Base-by-base conservation (phyloP, 495 filamentous ascomycete species). In the Aspergillus haitiensis region DNA sequence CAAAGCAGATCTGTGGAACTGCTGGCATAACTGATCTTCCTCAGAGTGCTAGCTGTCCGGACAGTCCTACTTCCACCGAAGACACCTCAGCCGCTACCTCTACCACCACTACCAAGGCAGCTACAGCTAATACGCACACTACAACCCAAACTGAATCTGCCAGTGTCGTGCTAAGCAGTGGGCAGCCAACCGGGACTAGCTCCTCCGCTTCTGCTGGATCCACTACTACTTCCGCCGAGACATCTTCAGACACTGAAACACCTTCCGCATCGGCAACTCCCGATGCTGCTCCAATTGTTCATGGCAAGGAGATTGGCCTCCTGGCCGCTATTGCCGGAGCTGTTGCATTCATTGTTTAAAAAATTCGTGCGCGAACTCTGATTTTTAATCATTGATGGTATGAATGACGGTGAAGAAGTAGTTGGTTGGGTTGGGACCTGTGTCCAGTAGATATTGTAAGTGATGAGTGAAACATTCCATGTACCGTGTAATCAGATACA, bases 221-320 rank as follows among this genome's bases (percentile, higher is more conserved):
- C 3, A 47, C 55, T 15, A 33, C 56, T 33, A 67, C 63, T 55
- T 36, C 45, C 2, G 58, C 58, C 8, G 42, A 56, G 18, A 52
- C 56, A 11, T 12, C 56, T 12, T 40, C 56, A 32, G 31, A 45
- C 40, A 63, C 60, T 51, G 39, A 49, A 9, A 40, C 65, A 10
- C 56, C 65, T 6, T 64, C 67, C 16, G 50, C 70, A 5, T 53
- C 67, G 44, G 55, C 21, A 68, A 63, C 66, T 27, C 60, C 81
- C 79, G 60, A 75, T 72, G 65, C 82, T 77, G 58, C 44, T 16
- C 9, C 78, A 67, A 65, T 85, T 75, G 64, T 84, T 52, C 65
- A 63, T 16, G 63, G 44, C 58, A 68, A 67, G 36, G 72, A 70
- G 32, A 52, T 66, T 9, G 65, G 69, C n/a, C 54, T 75, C 15